phyloP scores from a whole-genome alignment of 2,329 filamentous ascomycete genomes.

The Magnaporthiopsis incrustans region DNA sequence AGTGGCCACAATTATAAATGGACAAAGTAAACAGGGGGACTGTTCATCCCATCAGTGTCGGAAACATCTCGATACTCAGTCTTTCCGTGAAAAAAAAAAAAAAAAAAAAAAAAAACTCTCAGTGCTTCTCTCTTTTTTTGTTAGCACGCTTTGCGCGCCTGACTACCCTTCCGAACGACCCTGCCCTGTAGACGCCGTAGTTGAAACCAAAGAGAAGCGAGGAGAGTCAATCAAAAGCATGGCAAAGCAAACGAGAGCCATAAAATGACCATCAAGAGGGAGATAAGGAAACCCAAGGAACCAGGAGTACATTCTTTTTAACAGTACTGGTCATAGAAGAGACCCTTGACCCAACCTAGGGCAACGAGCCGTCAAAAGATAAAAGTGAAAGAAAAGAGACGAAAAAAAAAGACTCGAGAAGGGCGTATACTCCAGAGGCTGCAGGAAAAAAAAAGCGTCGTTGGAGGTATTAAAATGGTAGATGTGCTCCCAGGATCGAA shows the following conservation, averaged over 20 bases:
- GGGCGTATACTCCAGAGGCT: not conserved
- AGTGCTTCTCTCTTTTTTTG: not conserved
- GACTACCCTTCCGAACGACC: not conserved
- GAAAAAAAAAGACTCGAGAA: not conserved
- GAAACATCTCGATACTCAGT: not conserved
- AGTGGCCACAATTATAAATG: not conserved
- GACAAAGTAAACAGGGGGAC: not conserved
- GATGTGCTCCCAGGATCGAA: not conserved
- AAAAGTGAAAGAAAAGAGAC: not conserved
- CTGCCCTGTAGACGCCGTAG: not conserved
- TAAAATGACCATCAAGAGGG: not conserved
- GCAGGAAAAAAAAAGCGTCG: not conserved
- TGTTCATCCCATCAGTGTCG: not conserved
- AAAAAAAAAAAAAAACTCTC: not conserved
- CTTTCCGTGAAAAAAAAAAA: not conserved
- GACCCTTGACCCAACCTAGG: not conserved
- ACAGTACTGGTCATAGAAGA: not conserved
- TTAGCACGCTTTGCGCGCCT: not conserved
- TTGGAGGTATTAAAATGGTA: not conserved
- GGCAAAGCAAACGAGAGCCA: not conserved
- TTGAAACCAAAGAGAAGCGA: not conserved
- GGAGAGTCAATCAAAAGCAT: conserved; percentile 7
- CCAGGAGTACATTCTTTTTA: conserved; percentile 16
- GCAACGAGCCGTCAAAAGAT: not conserved
- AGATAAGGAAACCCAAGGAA: conserved; percentile 1